Evolutionary conservation across 2,329 filamentous ascomycete species (phyloP).

Genomic region (Penicillium fuscoglaucum): DNA sequence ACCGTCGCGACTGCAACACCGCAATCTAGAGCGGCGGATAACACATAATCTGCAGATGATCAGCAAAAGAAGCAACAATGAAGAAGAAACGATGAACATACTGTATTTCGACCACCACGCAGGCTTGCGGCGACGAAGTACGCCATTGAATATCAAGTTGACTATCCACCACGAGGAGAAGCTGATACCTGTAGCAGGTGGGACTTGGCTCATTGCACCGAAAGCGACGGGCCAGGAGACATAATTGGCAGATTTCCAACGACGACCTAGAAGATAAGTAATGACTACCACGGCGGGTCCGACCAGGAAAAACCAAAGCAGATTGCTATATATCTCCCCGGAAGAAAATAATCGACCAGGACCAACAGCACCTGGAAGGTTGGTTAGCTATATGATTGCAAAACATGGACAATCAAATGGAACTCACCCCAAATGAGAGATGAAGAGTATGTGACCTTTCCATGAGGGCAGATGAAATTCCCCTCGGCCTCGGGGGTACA

Average conservation of each 20-base stretch:
- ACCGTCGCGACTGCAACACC: slow-evolving; percentile 46
- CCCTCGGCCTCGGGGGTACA: slow-evolving; percentile 58
- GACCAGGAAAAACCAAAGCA: slow-evolving; percentile 71
- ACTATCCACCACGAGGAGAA: slow-evolving; percentile 67
- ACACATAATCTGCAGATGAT: slow-evolving; percentile 38
- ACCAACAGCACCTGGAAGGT: slow-evolving; percentile 57
- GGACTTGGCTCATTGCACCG: slow-evolving; percentile 63
- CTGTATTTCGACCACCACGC: slow-evolving; percentile 54
- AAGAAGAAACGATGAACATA: slow-evolving; percentile 18
- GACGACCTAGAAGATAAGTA: slow-evolving; percentile 60
- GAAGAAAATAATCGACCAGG: slow-evolving; percentile 67
- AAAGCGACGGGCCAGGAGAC: slow-evolving; percentile 68
- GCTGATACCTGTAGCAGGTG: slow-evolving; percentile 68
- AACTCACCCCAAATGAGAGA: slow-evolving; percentile 66
- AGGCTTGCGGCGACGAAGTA: slow-evolving; percentile 44
- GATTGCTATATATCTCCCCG: slow-evolving; percentile 60
- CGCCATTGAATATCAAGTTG: slow-evolving; percentile 49
- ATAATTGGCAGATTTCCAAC: slow-evolving; percentile 63
- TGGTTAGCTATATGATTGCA: background rate
- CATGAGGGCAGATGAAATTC: slow-evolving; percentile 60
- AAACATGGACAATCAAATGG: background rate
- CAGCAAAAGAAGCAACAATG: slow-evolving; percentile 3
- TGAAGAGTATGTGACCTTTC: slow-evolving; percentile 64
- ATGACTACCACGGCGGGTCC: slow-evolving; percentile 63
- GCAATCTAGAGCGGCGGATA: slow-evolving; percentile 47